Percentiles rank a stretch among this genome's conserved stretches.
Conservation (phyloP, 495 filamentous ascomycete species). For the Penicillium ochrochloron region DNA sequence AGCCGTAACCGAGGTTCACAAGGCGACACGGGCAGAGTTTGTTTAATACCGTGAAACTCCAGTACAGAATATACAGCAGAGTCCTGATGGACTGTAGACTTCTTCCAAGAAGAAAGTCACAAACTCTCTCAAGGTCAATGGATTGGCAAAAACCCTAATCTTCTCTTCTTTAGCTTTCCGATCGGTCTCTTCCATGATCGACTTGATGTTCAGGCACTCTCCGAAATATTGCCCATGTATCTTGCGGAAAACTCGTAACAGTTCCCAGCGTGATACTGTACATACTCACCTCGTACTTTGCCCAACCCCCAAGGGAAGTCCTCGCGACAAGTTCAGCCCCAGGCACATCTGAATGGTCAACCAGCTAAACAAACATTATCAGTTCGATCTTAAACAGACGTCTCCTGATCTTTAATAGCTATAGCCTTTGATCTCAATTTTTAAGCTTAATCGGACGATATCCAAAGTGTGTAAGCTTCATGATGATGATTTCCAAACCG, state of each 20-base stretch:
- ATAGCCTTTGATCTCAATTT: not conserved
- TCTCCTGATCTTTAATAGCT: not conserved
- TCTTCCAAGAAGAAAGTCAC: not conserved
- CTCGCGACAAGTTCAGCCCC: slow-evolving; percentile 2
- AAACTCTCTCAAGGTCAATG: not conserved
- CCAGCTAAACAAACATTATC: not conserved
- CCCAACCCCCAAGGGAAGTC: slow-evolving; percentile 4
- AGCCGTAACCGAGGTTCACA: not conserved
- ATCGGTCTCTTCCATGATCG: slow-evolving; percentile 6
- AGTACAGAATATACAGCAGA: not conserved
- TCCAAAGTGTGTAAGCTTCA: not conserved
- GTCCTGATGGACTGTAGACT: not conserved
- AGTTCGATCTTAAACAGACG: slow-evolving; percentile 3
- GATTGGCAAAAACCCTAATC: slow-evolving; percentile 6
- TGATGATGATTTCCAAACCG: not conserved
- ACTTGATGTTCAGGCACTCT: not conserved
- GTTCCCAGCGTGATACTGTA: not conserved
- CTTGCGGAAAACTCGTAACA: not conserved
- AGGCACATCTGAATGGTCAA: slow-evolving; percentile 3
- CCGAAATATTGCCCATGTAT: not conserved
- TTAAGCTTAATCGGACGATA: slow-evolving; percentile 1
- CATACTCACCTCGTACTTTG: not conserved
- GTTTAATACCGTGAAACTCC: not conserved
- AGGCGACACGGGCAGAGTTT: not conserved
- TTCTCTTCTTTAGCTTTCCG: not conserved